These are phyloP conservation scores for Baorangia bicolor DNA, from an alignment of 768 basidiomycete genomes.

Conservation along the genomic window DNA sequence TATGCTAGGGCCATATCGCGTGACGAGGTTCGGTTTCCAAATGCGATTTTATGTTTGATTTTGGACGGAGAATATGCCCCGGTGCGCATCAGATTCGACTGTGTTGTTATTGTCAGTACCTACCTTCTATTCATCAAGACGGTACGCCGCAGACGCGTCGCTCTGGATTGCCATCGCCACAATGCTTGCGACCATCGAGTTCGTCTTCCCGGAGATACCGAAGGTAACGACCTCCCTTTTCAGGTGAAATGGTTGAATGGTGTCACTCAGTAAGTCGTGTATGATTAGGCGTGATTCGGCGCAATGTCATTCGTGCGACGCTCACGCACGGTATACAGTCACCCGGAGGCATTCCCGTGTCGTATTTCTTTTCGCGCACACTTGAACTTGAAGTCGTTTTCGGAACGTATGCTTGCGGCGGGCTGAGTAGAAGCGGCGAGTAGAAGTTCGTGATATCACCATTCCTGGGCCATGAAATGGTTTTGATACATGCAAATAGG, in stretches of 20 bases:
- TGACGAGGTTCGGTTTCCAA: constrained; percentile 7
- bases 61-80: constrained; percentile 11
- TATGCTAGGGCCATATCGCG: constrained; percentile 11
- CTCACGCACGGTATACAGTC: not conserved
- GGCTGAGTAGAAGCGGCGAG: no score
- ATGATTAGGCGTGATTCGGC: no score
- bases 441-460: no score
- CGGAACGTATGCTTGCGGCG: not conserved
- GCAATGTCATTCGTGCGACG: not conserved
- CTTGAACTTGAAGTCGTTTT: not conserved
- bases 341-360: constrained; percentile 11
- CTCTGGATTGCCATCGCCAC: constrained; percentile 7
- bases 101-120: no score
- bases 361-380: constrained; percentile 4
- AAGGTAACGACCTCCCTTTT: not conserved
- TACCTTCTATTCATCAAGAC: not conserved
- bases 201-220: not conserved
- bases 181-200: constrained; percentile 16
- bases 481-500: not conserved
- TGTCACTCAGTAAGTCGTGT: constrained; percentile 7
- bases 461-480: not conserved
- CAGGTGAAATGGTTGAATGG: constrained; percentile 7
- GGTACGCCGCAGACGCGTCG: not conserved
- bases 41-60: constrained; percentile 16
- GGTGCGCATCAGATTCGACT: no score